Percentiles rank a stretch among this genome's conserved stretches.
Conservation (phyloP, 176 grass and related monocot genomes). For the Avena eriantha region DNA sequence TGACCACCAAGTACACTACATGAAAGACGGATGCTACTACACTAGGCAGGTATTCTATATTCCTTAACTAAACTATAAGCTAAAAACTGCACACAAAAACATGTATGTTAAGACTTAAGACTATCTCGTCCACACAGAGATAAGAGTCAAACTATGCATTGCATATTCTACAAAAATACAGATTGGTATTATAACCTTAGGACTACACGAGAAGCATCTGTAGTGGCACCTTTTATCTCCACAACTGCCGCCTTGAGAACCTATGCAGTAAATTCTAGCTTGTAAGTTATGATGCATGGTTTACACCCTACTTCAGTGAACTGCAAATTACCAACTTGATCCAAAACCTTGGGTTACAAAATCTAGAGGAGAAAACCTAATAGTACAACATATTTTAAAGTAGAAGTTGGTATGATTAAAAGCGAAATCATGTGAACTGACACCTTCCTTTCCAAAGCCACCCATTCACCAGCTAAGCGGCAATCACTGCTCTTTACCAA, state of each 20-base stretch:
- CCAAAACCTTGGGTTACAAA: background rate
- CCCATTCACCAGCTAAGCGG: background rate
- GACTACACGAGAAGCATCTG: background rate
- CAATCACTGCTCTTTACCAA: background rate
- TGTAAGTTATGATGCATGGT: background rate
- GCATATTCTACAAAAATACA: background rate
- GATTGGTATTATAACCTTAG: background rate
- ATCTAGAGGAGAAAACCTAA: background rate
- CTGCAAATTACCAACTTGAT: background rate
- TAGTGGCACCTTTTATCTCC: background rate
- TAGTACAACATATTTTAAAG: background rate
- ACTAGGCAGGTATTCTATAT: background rate
- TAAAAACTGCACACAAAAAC: background rate
- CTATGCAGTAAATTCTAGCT: background rate
- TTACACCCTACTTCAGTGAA: background rate
- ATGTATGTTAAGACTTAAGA: background rate
- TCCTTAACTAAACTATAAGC: background rate
- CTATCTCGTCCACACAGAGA: background rate
- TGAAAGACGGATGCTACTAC: background rate
- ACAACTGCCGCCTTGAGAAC: background rate
- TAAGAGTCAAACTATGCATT: background rate
- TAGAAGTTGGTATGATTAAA: background rate
- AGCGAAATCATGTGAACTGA: background rate
- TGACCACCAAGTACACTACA: conserved; percentile 39
- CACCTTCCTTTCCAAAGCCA: background rate